These are phyloP conservation scores for Paraleonurus japonicus DNA, from an alignment of 257 asterid genomes.

Conservation along the genomic window DNA sequence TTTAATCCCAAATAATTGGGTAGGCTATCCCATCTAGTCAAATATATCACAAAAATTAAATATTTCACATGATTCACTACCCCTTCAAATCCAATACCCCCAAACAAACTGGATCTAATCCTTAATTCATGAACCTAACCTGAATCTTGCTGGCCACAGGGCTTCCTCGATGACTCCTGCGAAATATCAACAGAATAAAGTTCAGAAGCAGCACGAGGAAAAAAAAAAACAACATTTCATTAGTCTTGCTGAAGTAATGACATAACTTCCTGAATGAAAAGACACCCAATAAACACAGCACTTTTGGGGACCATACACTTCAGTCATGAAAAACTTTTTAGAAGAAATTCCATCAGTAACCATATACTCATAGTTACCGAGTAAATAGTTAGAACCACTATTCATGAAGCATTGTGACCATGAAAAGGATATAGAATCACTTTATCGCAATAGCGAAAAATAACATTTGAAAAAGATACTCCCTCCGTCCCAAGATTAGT, in stretches of 20 bases:
- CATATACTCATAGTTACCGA: not conserved
- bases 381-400: not conserved
- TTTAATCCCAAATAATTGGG: too few species aligned
- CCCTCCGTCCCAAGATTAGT: too few species aligned
- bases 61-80: too few species aligned
- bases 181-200: slow-evolving; percentile 13
- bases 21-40: too few species aligned
- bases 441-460: not conserved
- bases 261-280: not conserved
- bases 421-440: not conserved
- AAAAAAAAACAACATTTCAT: not conserved
- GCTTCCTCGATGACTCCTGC: slow-evolving; percentile 58
- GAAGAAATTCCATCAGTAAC: not conserved
- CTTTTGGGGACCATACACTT: not conserved
- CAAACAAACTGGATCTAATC: too few species aligned
- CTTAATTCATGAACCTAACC: slow-evolving; percentile 34
- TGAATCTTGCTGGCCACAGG: slow-evolving; percentile 54
- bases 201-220: slow-evolving; percentile 18
- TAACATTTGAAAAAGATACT: not conserved
- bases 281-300: not conserved
- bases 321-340: not conserved
- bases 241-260: not conserved
- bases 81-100: too few species aligned
- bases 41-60: too few species aligned
- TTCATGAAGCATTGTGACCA: not conserved